Conservation (phyloP, 345 rosid species). For the Camelina sativa region DNA sequence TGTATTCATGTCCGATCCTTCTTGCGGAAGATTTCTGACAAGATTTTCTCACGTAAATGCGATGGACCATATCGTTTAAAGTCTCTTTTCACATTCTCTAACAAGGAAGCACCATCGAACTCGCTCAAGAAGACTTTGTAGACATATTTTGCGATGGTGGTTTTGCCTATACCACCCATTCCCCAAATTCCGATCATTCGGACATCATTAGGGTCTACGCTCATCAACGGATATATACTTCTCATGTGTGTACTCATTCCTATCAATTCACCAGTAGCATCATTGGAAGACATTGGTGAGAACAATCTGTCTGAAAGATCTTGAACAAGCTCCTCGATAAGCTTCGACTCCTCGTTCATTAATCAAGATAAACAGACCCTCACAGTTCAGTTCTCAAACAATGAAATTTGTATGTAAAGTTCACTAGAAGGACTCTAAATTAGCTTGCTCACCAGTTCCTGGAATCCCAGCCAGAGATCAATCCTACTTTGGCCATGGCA, state of each 20-base stretch:
- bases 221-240: conserved; percentile 32
- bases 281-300: not conserved
- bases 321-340: conserved; percentile 42
- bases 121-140: conserved; percentile 35
- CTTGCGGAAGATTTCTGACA: conserved; percentile 29
- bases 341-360: conserved; percentile 45
- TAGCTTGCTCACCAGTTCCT: conserved; percentile 41
- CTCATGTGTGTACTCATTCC: conserved; percentile 45
- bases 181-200: conserved; percentile 53
- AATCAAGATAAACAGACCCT: not conserved
- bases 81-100: conserved; percentile 50
- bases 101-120: conserved; percentile 51
- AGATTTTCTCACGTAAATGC: conserved; percentile 22
- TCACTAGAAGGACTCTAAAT: not conserved
- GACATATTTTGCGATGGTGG: conserved; percentile 52
- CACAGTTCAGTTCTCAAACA: not conserved
- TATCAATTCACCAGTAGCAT: conserved; percentile 15
- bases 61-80: conserved; percentile 26
- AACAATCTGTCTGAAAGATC: conserved; percentile 37
- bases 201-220: conserved; percentile 11
- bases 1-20: conserved; percentile 5
- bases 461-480: conserved; percentile 43
- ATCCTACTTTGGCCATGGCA: conserved; percentile 40
- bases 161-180: conserved; percentile 62
- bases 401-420: not conserved